Evolutionary conservation across 164 flowering plant genomes (phyloP).

Genomic region (Stephania cephalantha): DNA sequence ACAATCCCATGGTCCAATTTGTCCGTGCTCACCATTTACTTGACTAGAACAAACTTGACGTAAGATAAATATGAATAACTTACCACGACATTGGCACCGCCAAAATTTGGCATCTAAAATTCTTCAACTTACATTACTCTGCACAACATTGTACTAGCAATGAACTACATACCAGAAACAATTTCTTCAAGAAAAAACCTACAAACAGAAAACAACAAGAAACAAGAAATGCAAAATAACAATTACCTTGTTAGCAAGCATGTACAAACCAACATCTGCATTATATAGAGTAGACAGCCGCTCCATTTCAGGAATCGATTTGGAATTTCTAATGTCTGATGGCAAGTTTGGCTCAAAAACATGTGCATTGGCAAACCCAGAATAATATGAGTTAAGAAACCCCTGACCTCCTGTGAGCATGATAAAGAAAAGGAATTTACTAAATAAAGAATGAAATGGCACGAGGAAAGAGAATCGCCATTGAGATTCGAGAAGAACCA

Average conservation of each 20-base stretch:
- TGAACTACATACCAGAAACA: not conserved
- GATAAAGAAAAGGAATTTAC: not conserved
- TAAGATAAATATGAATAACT: not conserved
- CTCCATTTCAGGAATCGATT: slow-evolving; percentile 77
- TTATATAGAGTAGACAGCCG: slow-evolving; percentile 93
- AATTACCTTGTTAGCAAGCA: slow-evolving; percentile 96
- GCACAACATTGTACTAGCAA: not conserved
- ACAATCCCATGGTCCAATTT: not conserved
- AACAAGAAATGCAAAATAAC: not conserved
- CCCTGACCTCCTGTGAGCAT: slow-evolving; percentile 85
- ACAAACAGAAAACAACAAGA: not conserved
- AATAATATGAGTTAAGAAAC: slow-evolving; percentile 81
- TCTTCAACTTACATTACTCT: not conserved
- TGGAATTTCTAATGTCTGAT: slow-evolving; percentile 45
- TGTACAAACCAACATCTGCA: slow-evolving; percentile 99
- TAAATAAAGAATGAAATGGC: not conserved
- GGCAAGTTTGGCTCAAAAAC: slow-evolving; percentile 71
- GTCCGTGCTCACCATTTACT: not conserved
- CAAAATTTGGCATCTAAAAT: not conserved
- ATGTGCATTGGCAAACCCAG: slow-evolving; percentile 83
- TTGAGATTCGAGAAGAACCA: not conserved
- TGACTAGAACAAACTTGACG: not conserved
- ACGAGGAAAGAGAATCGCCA: not conserved
- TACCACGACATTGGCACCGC: not conserved
- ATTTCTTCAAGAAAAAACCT: not conserved